A percentile compares a stretch with the other conserved stretches of the same genome.
Evolutionary conservation across 1,284 basidiomycete species (phyloP).

Genomic region (Ustilago curta): DNA sequence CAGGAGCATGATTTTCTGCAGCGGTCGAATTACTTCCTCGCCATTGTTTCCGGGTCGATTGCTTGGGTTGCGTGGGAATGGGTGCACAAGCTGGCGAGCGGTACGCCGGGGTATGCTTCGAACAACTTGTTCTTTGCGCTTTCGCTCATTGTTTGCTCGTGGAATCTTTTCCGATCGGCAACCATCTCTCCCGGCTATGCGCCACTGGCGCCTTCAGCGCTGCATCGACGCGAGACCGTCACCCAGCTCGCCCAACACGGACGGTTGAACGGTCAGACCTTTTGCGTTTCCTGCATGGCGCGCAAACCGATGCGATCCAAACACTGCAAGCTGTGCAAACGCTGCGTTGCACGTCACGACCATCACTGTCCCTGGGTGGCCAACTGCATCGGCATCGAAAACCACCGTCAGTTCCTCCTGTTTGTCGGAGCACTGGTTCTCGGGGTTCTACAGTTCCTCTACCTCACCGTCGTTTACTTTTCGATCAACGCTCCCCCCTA

Average conservation of each 20-base stretch:
- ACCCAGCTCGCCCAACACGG: slow-evolving; percentile 80
- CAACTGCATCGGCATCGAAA: slow-evolving; percentile 95
- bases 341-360: slow-evolving; percentile 78
- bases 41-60: slow-evolving; percentile 86
- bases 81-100: slow-evolving; percentile 74
- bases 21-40: slow-evolving; percentile 82
- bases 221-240: slow-evolving; percentile 54
- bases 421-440: slow-evolving; percentile 87
- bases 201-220: slow-evolving; percentile 74
- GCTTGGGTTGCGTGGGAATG: slow-evolving; percentile 88
- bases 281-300: slow-evolving; percentile 94
- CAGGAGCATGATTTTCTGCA: slow-evolving; percentile 57
- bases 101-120: slow-evolving; percentile 74
- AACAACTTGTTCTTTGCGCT: slow-evolving; percentile 82
- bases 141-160: slow-evolving; percentile 78
- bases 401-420: slow-evolving; percentile 92
- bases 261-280: slow-evolving; percentile 90
- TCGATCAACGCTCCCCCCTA: slow-evolving; percentile 42
- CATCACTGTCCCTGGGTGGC: slow-evolving; percentile 98
- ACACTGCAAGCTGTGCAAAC: slow-evolving; percentile 91
- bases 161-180: slow-evolving; percentile 90
- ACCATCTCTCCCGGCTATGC: slow-evolving; percentile 91
- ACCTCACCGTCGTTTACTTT: slow-evolving; percentile 76
- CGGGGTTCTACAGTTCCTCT: slow-evolving; percentile 84
- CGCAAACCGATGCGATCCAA: slow-evolving; percentile 92